Evolutionary conservation across 164 flowering plant genomes (phyloP), one percentile per base, ranked within the genome.

Genomic region (Litsea cubeba): DNA sequence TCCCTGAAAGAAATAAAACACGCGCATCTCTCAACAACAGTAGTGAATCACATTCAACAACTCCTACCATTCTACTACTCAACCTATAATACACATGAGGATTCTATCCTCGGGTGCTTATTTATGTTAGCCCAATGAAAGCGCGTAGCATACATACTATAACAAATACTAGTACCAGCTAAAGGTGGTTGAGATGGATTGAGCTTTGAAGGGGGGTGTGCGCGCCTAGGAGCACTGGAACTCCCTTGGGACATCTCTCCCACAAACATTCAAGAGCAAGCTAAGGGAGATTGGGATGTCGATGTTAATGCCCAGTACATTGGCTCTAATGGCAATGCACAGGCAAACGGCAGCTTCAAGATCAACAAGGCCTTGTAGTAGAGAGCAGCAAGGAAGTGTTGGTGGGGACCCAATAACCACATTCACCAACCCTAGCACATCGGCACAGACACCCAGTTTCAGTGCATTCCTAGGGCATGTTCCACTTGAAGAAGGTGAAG

Each of bases 341-440:
- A 91, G 90, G 79, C 96, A 91, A 18, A 80, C 85, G 1, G 92
- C 93, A 1, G 93, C 97, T 51, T 91, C 97, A 32, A 89, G 83
- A 65, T 91, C 89, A 35, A 71, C 85, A 15, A 91, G 79, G 15
- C 90, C 91, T 17, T 76, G 28, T 23, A 90, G 62, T 71, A 91
- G 89, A 24, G 75, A 75, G 82, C 97, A 90, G 82, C 97, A 91
- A 12, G 88, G 85, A n/a, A 73, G 68, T 65, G 79, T 79, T n/a
- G 90, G 80, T 24, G 97, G 90, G 25, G 75, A 71, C 8, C 94
- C 93, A 12, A 89, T 74, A 11, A 79, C 82, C 26, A 86, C n/a
- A 72, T 80, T 70, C 24, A 87, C 78, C 51, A 89, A 58, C 49
- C 67, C 90, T 20, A 90, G 74, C 80, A 92, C 15, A 68, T 90